A percentile compares a stretch with the other conserved stretches of the same genome.
Conservation (phyloP, 768 basidiomycete species). For the Suillus placidus region DNA sequence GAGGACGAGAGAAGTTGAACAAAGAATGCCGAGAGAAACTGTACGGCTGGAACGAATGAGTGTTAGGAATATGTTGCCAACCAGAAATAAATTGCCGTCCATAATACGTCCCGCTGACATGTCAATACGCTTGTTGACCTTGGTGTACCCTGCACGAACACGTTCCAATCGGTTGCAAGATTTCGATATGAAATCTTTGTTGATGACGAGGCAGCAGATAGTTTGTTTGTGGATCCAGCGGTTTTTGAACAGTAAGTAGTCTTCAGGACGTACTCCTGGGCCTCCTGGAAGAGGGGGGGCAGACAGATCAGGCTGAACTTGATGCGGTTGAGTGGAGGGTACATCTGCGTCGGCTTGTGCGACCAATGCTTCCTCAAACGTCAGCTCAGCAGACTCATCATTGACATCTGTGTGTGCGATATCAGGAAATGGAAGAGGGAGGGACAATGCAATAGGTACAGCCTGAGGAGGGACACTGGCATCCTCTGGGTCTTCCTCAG, state of each 20-base stretch:
- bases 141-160: background rate
- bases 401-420: too few relatives aligned
- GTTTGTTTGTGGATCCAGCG: conserved; percentile 6
- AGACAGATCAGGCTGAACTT: background rate
- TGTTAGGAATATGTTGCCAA: background rate
- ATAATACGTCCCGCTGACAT: background rate
- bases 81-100: background rate
- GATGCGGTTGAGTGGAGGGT: background rate
- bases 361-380: background rate
- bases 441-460: too few relatives aligned
- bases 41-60: background rate
- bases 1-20: background rate
- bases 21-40: background rate
- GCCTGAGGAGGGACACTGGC: background rate
- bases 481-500: background rate
- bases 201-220: background rate
- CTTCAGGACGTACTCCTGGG: background rate
- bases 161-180: background rate
- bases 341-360: background rate
- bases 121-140: background rate
- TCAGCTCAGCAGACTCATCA: background rate
- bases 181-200: background rate
- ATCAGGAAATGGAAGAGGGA: background rate
- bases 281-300: background rate
- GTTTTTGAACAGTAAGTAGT: background rate